Evolutionary conservation across 2,329 filamentous ascomycete genomes (phyloP).

Genomic region (Simplicillium sp.): DNA sequence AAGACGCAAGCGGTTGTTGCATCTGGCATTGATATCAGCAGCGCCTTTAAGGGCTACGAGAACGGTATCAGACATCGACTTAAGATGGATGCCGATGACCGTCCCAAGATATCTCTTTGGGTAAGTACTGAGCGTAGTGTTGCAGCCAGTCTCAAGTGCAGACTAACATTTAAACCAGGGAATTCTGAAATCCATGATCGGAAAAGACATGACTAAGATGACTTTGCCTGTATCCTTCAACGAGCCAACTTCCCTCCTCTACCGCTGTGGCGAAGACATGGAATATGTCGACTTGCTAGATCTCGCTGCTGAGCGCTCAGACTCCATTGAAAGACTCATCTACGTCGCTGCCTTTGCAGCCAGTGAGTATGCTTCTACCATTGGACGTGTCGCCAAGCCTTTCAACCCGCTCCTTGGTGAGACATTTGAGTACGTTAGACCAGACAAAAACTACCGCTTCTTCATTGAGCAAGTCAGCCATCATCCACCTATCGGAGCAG

Average conservation of each 20-base stretch:
- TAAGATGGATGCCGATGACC: conserved; percentile 83
- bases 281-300: conserved; percentile 93
- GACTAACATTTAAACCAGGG: conserved; percentile 43
- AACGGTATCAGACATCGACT: conserved; percentile 71
- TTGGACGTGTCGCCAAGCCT: conserved; percentile 92
- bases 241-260: conserved; percentile 89
- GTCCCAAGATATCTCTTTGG: conserved; percentile 93
- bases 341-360: conserved; percentile 95
- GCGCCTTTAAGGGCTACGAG: conserved; percentile 84
- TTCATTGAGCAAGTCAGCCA: conserved; percentile 98
- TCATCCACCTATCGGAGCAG: conserved; percentile 89
- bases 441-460: conserved; percentile 96
- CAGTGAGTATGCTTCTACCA: conserved; percentile 93
- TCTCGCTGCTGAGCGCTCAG: conserved; percentile 71
- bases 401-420: conserved; percentile 96
- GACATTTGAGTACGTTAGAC: conserved; percentile 91
- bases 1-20: conserved; percentile 21
- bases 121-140: conserved; percentile 40
- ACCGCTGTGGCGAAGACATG: conserved; percentile 95
- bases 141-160: neutral
- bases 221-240: conserved; percentile 97
- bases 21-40: conserved; percentile 54
- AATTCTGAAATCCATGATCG: conserved; percentile 98
- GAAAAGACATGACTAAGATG: conserved; percentile 99
- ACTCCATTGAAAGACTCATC: conserved; percentile 84